Evolutionary conservation across 1,139 yeast genomes (phyloP).

Genomic region (Taphrina deformans): DNA sequence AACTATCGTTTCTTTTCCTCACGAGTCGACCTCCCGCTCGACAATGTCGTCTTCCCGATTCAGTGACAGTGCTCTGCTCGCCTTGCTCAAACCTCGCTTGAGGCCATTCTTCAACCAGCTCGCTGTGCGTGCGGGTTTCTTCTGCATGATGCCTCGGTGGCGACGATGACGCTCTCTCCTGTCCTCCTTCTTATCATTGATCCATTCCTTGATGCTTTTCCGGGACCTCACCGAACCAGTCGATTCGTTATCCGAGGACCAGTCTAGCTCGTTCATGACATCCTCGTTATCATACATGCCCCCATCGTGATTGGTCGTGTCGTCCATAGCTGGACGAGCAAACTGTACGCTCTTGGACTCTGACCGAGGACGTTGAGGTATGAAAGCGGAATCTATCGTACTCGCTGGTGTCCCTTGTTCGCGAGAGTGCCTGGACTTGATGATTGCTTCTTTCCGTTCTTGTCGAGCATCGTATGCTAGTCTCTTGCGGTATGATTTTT

Average conservation of each 20-base stretch:
- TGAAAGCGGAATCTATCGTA: neutral
- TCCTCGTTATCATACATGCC: neutral
- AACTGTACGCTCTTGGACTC: neutral
- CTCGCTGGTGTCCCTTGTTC: neutral
- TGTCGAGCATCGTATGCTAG: conserved; percentile 17
- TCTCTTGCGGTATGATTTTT: conserved; percentile 6
- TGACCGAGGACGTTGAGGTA: neutral
- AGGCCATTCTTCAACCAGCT: conserved; percentile 29
- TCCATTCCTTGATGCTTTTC: conserved; percentile 18
- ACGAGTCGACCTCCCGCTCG: conserved; percentile 20
- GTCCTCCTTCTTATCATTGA: conserved; percentile 18
- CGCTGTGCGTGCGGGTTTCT: conserved; percentile 27
- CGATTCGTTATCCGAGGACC: conserved; percentile 7
- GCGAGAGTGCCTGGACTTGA: neutral
- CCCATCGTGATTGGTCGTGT: neutral
- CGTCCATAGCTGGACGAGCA: neutral
- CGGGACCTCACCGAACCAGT: neutral
- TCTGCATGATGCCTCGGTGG: conserved; percentile 32
- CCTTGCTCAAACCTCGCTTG: conserved; percentile 17
- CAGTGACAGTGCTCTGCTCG: conserved; percentile 15
- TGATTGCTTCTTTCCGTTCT: neutral
- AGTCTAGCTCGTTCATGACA: neutral
- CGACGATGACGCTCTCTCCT: conserved; percentile 27
- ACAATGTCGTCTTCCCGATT: conserved; percentile 29
- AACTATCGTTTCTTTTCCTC: too few relatives aligned